Percentiles rank a stretch among this genome's conserved stretches.
These are phyloP conservation scores for Yamadazyma sp. DNA, from an alignment of 805 yeast species.

Conservation along the genomic window DNA sequence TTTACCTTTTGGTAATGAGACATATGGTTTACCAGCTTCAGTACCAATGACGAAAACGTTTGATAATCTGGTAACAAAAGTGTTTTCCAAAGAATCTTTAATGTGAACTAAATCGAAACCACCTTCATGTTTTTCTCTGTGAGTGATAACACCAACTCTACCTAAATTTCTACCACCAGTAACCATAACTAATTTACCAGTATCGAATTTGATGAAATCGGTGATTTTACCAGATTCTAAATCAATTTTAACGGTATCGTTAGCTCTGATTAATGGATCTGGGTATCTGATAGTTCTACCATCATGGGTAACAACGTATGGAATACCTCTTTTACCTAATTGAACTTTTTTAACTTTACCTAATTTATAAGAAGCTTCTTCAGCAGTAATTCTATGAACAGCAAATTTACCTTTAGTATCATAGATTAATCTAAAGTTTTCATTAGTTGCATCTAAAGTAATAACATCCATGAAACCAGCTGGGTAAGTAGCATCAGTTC, in stretches of 20 bases:
- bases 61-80: constrained; percentile 39
- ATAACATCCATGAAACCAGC: constrained; percentile 99
- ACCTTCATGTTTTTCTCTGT: constrained; percentile 42
- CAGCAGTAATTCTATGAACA: constrained; percentile 98
- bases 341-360: constrained; percentile 98
- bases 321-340: constrained; percentile 97
- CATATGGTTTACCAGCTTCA: constrained; percentile 39
- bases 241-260: constrained; percentile 97
- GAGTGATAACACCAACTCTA: constrained; percentile 40
- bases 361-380: constrained; percentile 97
- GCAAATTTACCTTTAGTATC: constrained; percentile 99
- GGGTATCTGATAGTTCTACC: constrained; percentile 99
- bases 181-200: constrained; percentile 40
- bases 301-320: constrained; percentile 98
- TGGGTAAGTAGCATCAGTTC: constrained; percentile 98
- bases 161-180: constrained; percentile 44
- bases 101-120: constrained; percentile 42
- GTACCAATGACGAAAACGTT: constrained; percentile 40
- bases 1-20: constrained; percentile 43
- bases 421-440: constrained; percentile 98
- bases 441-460: constrained; percentile 95
- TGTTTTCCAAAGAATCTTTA: constrained; percentile 38
- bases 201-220: constrained; percentile 36
- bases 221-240: constrained; percentile 92
- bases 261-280: constrained; percentile 93